Percentiles rank a stretch among this genome's conserved stretches.
Evolutionary conservation across 306 rosid species (phyloP).

Genomic region (Benincasa hispida): DNA sequence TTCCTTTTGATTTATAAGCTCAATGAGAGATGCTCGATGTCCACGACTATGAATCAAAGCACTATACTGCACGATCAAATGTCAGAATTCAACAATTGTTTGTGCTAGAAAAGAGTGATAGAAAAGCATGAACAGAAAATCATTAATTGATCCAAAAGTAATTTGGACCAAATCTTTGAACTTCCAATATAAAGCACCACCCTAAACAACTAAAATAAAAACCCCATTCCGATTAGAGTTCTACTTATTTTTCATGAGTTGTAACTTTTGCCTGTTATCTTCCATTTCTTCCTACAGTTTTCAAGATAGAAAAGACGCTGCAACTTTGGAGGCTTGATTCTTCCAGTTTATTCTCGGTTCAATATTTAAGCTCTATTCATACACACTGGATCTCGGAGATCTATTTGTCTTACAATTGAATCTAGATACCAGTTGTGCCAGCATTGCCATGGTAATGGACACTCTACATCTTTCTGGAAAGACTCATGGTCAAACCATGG

Average conservation of each 20-base stretch:
- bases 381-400: too few relatives aligned
- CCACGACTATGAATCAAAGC: slow-evolving; percentile 56
- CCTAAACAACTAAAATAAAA: not conserved
- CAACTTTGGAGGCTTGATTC: not conserved
- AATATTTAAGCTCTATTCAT: not conserved
- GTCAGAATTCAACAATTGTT: slow-evolving; percentile 4
- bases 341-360: not conserved
- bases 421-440: too few relatives aligned
- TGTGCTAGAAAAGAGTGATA: not conserved
- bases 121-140: not conserved
- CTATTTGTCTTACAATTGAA: too few relatives aligned
- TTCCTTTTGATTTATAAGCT: slow-evolving; percentile 92
- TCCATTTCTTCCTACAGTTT: not conserved
- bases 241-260: not conserved
- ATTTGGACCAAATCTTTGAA: slow-evolving; percentile 3
- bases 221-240: not conserved
- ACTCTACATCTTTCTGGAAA: too few relatives aligned
- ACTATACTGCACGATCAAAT: slow-evolving; percentile 57
- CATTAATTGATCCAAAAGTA: not conserved
- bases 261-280: not conserved
- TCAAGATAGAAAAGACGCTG: not conserved
- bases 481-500: too few relatives aligned
- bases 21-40: slow-evolving; percentile 59
- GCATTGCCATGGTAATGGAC: too few relatives aligned
- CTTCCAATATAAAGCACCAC: slow-evolving; percentile 6